A percentile compares a stretch with the other conserved stretches of the same genome.
Evolutionary conservation across 1,284 basidiomycete species (phyloP).

Genomic region (Pisolithus thermaeus): DNA sequence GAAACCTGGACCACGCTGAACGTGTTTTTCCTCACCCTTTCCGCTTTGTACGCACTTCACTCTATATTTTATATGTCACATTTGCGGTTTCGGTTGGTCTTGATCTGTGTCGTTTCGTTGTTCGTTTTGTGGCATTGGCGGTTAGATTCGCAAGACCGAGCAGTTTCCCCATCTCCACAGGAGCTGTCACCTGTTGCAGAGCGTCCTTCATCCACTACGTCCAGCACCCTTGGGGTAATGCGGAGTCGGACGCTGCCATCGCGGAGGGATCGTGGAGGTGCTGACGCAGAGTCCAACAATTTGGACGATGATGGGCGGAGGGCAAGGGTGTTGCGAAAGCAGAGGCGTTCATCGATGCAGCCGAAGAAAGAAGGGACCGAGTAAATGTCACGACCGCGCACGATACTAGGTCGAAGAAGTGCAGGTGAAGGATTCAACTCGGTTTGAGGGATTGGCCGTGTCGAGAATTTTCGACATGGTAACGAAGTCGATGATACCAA

Average conservation of each 20-base stretch:
- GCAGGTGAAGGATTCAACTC: neutral
- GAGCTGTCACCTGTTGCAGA: slow-evolving; percentile 41
- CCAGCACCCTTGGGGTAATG: slow-evolving; percentile 36
- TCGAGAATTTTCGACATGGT: neutral
- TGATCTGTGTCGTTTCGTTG: slow-evolving; percentile 4
- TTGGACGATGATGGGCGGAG: slow-evolving; percentile 35
- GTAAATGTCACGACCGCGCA: neutral
- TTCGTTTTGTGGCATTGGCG: neutral
- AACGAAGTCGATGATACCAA: neutral
- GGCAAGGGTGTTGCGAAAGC: slow-evolving; percentile 43
- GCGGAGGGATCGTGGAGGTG: slow-evolving; percentile 16
- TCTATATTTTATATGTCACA: neutral
- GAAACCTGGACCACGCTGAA: slow-evolving; percentile 27
- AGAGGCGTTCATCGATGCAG: slow-evolving; percentile 39
- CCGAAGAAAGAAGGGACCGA: slow-evolving; percentile 7
- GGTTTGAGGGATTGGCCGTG: slow-evolving; percentile 2
- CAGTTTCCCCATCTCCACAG: slow-evolving; percentile 17
- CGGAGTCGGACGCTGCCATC: slow-evolving; percentile 61
- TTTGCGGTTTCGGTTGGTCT: slow-evolving; percentile 5
- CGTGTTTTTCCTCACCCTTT: slow-evolving; percentile 9
- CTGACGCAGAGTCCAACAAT: slow-evolving; percentile 7
- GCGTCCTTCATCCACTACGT: slow-evolving; percentile 26
- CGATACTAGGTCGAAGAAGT: neutral
- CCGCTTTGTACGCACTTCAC: neutral
- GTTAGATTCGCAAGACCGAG: slow-evolving; percentile 17